phyloP scores from a whole-genome alignment of 306 rosid genomes.

The Urtica urens region DNA sequence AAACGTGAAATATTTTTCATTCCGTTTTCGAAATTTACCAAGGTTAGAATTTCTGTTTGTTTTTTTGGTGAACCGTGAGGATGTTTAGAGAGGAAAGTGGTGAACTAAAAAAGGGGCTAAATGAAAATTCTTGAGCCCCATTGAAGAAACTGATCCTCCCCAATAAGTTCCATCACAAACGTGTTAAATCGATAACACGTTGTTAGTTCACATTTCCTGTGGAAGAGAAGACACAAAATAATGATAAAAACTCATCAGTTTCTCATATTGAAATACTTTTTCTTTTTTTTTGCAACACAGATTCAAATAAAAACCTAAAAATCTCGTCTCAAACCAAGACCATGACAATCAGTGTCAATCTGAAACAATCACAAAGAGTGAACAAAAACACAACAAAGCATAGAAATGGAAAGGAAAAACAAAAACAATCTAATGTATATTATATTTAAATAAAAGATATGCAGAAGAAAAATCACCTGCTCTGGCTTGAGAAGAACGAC shows the following conservation, averaged over 20 bases:
- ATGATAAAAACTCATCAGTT: constrained; percentile 49
- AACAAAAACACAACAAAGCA: constrained; percentile 1
- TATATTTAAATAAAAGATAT: background rate
- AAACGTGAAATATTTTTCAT: too few relatives aligned
- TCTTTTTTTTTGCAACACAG: background rate
- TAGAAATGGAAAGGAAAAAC: constrained; percentile 5
- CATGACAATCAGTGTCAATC: constrained; percentile 28
- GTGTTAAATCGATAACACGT: constrained; percentile 41
- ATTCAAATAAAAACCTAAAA: background rate
- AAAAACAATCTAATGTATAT: background rate
- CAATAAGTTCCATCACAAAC: constrained; percentile 37
- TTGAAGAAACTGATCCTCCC: constrained; percentile 24
- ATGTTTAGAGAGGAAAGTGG: too few relatives aligned
- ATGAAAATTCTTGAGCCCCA: background rate
- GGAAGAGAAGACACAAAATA: constrained; percentile 23
- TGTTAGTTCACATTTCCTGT: constrained; percentile 41
- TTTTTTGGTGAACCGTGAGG: too few relatives aligned
- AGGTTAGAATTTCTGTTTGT: too few relatives aligned
- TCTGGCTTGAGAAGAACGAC: constrained; percentile 58
- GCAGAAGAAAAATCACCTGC: constrained; percentile 32
- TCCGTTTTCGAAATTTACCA: too few relatives aligned
- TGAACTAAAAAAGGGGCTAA: too few relatives aligned
- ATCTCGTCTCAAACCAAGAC: constrained; percentile 21
- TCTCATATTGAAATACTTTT: constrained; percentile 6
- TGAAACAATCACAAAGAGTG: constrained; percentile 2